A percentile compares a stretch with the other conserved stretches of the same genome.
Evolutionary conservation across 2,329 filamentous ascomycete genomes (phyloP).

Genomic region (Gremmenia infestans): DNA sequence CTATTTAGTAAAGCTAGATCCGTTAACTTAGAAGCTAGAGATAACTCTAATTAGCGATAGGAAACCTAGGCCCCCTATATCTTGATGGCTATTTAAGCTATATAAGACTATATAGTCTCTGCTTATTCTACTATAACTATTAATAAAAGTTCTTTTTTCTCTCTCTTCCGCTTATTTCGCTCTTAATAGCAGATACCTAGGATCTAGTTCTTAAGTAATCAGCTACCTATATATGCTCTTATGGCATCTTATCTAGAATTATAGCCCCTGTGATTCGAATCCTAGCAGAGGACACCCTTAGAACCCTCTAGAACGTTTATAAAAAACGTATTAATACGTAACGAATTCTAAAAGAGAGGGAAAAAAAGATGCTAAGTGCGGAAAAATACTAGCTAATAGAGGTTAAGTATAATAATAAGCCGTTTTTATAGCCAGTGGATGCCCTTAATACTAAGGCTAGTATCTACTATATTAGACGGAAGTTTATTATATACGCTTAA

Average conservation of each 20-base stretch:
- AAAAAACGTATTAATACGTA: conserved; percentile 5
- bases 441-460: conserved; percentile 19
- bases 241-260: background rate
- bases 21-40: too few relatives aligned
- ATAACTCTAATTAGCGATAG: too few relatives aligned
- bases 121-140: too few relatives aligned
- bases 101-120: too few relatives aligned
- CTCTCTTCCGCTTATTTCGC: background rate
- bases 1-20: too few relatives aligned
- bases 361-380: conserved; percentile 8
- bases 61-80: too few relatives aligned
- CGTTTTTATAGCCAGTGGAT: conserved; percentile 14
- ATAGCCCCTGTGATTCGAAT: conserved; percentile 10
- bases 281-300: conserved; percentile 6
- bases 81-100: too few relatives aligned
- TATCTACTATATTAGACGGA: conserved; percentile 23
- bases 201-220: background rate
- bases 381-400: conserved; percentile 14
- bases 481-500: conserved; percentile 18
- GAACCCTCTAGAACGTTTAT: conserved; percentile 10
- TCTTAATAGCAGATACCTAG: too few relatives aligned
- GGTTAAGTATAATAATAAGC: conserved; percentile 15
- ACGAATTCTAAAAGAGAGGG: conserved; percentile 13
- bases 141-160: background rate
- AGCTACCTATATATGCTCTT: background rate